Conservation (phyloP, 306 rosid species). For the Ammopiptanthus mongolicus region DNA sequence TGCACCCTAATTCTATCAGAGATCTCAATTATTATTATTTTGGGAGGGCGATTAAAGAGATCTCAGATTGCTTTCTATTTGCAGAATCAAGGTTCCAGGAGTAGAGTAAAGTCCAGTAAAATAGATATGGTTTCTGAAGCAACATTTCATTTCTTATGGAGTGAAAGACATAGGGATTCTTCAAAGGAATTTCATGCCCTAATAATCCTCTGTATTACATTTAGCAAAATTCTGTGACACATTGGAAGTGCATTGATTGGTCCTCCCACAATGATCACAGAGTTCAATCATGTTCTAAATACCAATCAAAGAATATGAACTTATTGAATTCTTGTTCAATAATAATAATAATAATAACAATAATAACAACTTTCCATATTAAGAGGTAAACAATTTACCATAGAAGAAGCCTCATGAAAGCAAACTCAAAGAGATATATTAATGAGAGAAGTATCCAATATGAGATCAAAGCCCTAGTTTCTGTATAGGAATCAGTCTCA, state of each 20-base stretch:
- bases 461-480: constrained; percentile 43
- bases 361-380: neutral
- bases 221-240: neutral
- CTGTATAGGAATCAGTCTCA: constrained; percentile 34
- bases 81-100: neutral
- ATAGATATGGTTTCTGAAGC: neutral
- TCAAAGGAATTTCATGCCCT: neutral
- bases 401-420: constrained; percentile 29
- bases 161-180: neutral
- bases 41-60: neutral
- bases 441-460: constrained; percentile 59
- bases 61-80: neutral
- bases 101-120: neutral
- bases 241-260: neutral
- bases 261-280: neutral
- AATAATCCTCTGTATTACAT: neutral
- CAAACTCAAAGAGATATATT: constrained; percentile 40
- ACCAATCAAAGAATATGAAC: neutral
- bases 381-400: constrained; percentile 35
- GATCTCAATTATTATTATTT: too few relatives aligned
- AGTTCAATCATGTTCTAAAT: neutral
- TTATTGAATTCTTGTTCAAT: neutral
- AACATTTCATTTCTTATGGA: neutral
- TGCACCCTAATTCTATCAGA: neutral
- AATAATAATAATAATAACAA: neutral